Evolutionary conservation across 2,329 filamentous ascomycete species (phyloP).

Genomic region (Phaeosphaeria sp.): DNA sequence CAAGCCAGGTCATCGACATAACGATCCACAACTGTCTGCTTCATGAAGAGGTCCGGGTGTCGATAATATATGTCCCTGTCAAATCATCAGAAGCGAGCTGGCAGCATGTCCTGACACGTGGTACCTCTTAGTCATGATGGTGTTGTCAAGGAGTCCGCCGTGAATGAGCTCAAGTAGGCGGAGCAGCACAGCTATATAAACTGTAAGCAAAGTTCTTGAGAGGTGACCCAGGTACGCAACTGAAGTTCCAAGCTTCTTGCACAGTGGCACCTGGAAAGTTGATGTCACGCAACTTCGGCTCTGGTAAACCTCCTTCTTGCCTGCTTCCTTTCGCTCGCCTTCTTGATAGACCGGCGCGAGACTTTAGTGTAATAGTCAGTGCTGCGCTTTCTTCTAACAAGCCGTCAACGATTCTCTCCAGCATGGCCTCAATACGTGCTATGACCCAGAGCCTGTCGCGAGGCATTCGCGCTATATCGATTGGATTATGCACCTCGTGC

Average conservation of each 20-base stretch:
- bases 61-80: constrained; percentile 81
- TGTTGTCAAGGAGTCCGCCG: constrained; percentile 56
- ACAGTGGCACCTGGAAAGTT: constrained; percentile 63
- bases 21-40: constrained; percentile 71
- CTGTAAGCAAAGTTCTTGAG: constrained; percentile 10
- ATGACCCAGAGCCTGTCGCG: constrained; percentile 51
- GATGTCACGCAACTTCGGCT: constrained; percentile 33
- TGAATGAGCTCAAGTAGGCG: constrained; percentile 64
- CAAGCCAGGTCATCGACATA: constrained; percentile 77
- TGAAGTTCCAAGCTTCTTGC: constrained; percentile 66
- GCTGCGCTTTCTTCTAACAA: constrained; percentile 57
- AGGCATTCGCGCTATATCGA: neutral
- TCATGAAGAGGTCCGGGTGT: constrained; percentile 73
- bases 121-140: constrained; percentile 64
- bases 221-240: constrained; percentile 39
- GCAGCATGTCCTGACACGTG: neutral
- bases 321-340: constrained; percentile 13
- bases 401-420: constrained; percentile 60
- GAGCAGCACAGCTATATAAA: constrained; percentile 58
- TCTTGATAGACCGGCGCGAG: constrained; percentile 34
- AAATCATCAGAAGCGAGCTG: constrained; percentile 3
- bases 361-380: constrained; percentile 59
- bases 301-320: constrained; percentile 10
- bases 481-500: neutral
- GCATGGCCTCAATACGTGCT: constrained; percentile 62